phyloP scores from a whole-genome alignment of 2,329 filamentous ascomycete genomes.

The Fusarium guadeloupense region DNA sequence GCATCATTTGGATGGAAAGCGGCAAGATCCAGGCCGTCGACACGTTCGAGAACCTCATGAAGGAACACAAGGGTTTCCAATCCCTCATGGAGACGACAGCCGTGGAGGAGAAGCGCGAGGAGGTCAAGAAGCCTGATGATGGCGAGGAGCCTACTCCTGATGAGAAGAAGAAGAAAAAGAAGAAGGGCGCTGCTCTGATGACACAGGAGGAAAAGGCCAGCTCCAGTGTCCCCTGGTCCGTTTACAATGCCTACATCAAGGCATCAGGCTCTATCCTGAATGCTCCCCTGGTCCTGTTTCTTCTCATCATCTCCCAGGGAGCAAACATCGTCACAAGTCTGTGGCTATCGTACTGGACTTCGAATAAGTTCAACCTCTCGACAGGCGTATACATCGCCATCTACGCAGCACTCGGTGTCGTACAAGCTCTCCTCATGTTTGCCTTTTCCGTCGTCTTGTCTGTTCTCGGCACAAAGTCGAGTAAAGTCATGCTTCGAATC shows the following conservation, averaged over 20 bases:
- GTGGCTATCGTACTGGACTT: constrained; percentile 96
- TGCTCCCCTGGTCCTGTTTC: constrained; percentile 68
- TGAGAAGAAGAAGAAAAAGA: constrained; percentile 63
- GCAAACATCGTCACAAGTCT: constrained; percentile 88
- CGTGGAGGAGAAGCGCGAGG: constrained; percentile 69
- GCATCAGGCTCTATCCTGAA: constrained; percentile 78
- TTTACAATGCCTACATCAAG: constrained; percentile 80
- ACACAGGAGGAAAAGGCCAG: constrained; percentile 76
- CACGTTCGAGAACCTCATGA: constrained; percentile 90
- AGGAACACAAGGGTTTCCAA: constrained; percentile 78
- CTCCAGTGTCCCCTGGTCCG: constrained; percentile 79
- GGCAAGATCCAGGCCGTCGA: constrained; percentile 86
- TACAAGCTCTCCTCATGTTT: constrained; percentile 81
- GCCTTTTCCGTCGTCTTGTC: constrained; percentile 81
- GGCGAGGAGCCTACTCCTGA: constrained; percentile 50
- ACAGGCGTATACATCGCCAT: constrained; percentile 77
- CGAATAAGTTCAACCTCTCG: constrained; percentile 74
- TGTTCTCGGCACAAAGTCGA: constrained; percentile 81
- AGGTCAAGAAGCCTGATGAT: constrained; percentile 58
- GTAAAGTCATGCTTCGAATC: constrained; percentile 80
- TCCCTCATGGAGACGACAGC: constrained; percentile 87
- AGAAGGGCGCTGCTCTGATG: constrained; percentile 73
- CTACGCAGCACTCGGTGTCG: constrained; percentile 75
- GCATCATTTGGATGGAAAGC: constrained; percentile 92
- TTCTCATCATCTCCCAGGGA: constrained; percentile 78